Evolutionary conservation across 768 basidiomycete genomes (phyloP).

Genomic region (Plicaturopsis crispa): DNA sequence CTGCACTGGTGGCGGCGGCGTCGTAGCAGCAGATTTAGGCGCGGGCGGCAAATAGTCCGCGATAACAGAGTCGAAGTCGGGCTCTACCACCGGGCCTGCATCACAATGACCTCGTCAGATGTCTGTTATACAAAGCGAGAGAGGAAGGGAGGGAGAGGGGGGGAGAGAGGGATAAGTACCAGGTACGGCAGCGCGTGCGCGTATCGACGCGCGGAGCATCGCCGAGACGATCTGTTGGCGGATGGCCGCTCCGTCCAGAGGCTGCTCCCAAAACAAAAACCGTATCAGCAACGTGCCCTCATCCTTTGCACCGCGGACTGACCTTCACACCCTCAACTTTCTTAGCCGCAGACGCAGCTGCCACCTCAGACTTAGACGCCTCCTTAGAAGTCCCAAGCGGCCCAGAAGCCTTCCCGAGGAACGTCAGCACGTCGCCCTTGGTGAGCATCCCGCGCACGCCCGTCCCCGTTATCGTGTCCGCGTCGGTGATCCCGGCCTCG

Average conservation of each 20-base stretch:
- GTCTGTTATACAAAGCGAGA: too few relatives aligned
- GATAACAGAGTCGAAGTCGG: constrained; percentile 67
- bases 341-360: constrained; percentile 17
- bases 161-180: too few relatives aligned
- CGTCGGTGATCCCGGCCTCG: constrained; percentile 46
- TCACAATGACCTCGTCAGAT: constrained; percentile 9
- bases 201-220: constrained; percentile 47
- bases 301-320: constrained; percentile 6
- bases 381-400: constrained; percentile 72
- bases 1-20: constrained; percentile 6
- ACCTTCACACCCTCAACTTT: constrained; percentile 36
- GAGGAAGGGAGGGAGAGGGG: constrained; percentile 1
- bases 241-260: constrained; percentile 57
- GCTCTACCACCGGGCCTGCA: constrained; percentile 31
- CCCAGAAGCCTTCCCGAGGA: constrained; percentile 74
- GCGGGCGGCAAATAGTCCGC: constrained; percentile 59
- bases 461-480: constrained; percentile 74
- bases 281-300: not conserved
- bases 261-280: constrained; percentile 22
- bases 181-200: constrained; percentile 34
- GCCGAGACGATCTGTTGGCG: constrained; percentile 58
- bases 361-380: constrained; percentile 4
- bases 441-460: constrained; percentile 92
- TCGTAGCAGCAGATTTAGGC: constrained; percentile 11
- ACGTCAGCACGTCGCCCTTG: constrained; percentile 89